Evolutionary conservation across 78 protist species (phyloP), one percentile per base, ranked within the genome.

Genomic region (Dictyostelium firmibasis): DNA sequence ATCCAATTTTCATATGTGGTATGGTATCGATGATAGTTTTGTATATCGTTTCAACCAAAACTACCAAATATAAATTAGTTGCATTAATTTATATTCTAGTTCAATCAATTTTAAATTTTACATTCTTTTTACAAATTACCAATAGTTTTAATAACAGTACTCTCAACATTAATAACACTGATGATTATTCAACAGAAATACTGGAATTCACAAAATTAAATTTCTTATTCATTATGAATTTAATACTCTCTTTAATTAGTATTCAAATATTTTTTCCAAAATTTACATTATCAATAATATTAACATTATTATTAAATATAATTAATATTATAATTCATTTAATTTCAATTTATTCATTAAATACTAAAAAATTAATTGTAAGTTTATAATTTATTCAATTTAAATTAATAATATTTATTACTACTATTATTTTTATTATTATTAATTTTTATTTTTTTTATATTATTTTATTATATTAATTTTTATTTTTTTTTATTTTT

Each of bases 221-320:
- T 82, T 20, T 44, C 41, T 20, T 82, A 35, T 82, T 57, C 67
- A 31, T 57, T 57, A 35, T 82, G 23, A 82, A 82, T 36, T 3
- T 82, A 69, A 4, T 82, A 1, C 10, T 82, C 5, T 35, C 38
- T 3, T 35, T 89, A 20, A 35, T 89, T 3, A 53, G 60, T 13
- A 81, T 84, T 5, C 72, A 50, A 4, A 81, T 89, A 8, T 67
- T 89, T 13, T 89, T 89, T 50, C 94, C 94, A 78, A 81, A 76
- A 20, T 81, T 35, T 36, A 14, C 47, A 23, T 44, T 27, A 14
- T 89, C 69, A 9, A 60, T 83, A 4, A 23, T 38, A 4, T 33
- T 89, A 23, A 16, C 82, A 31, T 9, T 50, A 20, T 14, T 74
- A 18, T 82, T 87, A 31, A 57, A 53, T 78, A 20, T 78, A 3